Conservation (phyloP, 257 asterid genomes). For the Leonotis leonurus region DNA sequence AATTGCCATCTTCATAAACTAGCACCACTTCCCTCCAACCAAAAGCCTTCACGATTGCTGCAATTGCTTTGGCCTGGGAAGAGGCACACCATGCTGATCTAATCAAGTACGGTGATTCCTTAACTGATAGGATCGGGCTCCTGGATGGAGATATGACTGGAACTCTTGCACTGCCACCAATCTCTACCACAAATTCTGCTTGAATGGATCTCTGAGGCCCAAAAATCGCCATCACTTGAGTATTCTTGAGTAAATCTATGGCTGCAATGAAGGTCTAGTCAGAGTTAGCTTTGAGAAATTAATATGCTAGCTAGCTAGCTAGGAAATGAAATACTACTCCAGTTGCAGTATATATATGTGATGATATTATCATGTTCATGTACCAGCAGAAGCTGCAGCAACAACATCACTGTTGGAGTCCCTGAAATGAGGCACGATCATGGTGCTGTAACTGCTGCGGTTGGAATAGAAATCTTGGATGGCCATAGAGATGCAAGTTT, state of each 20-base stretch:
- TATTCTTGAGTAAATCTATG: conserved; percentile 26
- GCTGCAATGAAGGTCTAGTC: conserved; percentile 20
- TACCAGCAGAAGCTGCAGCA: not conserved
- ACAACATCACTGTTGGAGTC: not conserved
- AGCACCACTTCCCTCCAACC: conserved; percentile 40
- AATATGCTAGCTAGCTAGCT: not conserved
- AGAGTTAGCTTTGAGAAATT: not conserved
- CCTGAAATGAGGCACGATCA: not conserved
- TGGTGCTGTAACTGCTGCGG: not conserved
- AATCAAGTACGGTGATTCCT: conserved; percentile 34
- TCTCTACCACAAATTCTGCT: conserved; percentile 18
- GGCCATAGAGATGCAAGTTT: not conserved
- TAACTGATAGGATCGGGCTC: conserved; percentile 16
- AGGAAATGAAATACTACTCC: no score
- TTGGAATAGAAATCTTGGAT: not conserved
- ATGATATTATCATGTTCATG: no score
- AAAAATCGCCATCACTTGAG: conserved; percentile 31
- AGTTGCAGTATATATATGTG: no score
- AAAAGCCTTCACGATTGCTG: conserved; percentile 30
- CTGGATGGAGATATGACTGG: conserved; percentile 31
- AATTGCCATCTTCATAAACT: conserved; percentile 28
- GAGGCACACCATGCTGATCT: conserved; percentile 37
- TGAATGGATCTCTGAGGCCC: conserved; percentile 31
- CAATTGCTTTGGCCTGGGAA: conserved; percentile 41
- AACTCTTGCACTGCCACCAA: conserved; percentile 20